These are phyloP conservation scores for Perkinsus marinus DNA, from an alignment of 169 alveolate genomes.

Conservation along the genomic window DNA sequence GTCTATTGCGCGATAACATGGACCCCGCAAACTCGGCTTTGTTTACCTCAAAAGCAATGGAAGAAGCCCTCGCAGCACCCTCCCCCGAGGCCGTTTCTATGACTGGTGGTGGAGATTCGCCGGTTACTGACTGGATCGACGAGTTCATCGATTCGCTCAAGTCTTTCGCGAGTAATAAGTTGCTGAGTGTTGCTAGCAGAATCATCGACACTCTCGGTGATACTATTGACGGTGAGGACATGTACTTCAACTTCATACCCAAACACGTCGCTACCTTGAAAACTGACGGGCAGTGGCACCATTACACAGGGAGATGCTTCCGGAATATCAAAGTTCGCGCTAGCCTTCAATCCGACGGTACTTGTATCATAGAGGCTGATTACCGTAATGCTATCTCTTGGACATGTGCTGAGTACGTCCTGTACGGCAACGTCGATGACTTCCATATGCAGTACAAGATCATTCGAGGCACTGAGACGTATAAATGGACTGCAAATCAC, in stretches of 20 bases:
- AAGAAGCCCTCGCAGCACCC: not conserved
- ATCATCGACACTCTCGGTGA: not conserved
- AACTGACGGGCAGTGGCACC: not conserved
- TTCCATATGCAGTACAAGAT: not conserved
- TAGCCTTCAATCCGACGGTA: not conserved
- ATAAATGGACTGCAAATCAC: not conserved
- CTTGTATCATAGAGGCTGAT: not conserved
- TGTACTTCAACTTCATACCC: not conserved
- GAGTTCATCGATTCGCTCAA: not conserved
- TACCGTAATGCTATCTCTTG: not conserved
- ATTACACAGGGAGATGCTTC: not conserved
- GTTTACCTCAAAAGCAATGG: not conserved
- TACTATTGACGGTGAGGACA: not conserved
- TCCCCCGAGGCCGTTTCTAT: not conserved
- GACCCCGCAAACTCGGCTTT: not conserved
- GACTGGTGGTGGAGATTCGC: not conserved
- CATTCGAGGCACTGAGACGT: not conserved
- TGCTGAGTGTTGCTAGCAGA: not conserved
- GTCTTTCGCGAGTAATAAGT: not conserved
- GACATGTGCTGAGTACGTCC: not conserved
- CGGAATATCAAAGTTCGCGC: not conserved
- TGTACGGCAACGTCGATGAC: not conserved
- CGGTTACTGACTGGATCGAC: not conserved
- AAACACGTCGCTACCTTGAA: not conserved
- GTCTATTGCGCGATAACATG: not conserved